Evolutionary conservation across 345 rosid species (phyloP).

Genomic region (Gossypium longicalyx): DNA sequence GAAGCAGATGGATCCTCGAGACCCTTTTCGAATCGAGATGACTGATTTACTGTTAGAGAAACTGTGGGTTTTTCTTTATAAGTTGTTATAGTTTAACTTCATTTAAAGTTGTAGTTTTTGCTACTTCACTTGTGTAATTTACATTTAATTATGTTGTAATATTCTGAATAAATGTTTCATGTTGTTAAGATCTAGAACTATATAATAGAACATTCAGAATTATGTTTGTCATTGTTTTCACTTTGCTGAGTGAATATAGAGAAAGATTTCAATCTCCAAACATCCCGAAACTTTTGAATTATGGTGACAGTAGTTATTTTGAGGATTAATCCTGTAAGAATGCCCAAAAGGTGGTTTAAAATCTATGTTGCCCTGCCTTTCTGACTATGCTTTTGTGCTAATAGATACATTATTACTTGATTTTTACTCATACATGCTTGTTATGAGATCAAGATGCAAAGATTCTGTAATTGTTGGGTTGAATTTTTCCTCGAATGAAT

Average conservation of each 20-base stretch:
- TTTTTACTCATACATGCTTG: background rate
- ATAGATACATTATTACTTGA: background rate
- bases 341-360: background rate
- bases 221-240: background rate
- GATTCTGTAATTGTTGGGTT: background rate
- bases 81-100: background rate
- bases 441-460: background rate
- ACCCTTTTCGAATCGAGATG: slow-evolving; percentile 82
- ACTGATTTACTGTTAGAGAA: slow-evolving; percentile 78
- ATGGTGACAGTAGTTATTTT: too few species aligned
- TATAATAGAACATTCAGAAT: background rate
- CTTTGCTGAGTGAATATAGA: background rate
- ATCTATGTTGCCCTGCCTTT: background rate
- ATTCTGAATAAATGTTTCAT: background rate
- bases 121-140: background rate
- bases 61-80: slow-evolving; percentile 45
- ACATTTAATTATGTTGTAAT: background rate
- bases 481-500: too few species aligned
- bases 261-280: background rate
- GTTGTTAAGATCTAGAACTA: background rate
- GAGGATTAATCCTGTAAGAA: background rate
- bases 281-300: too few species aligned
- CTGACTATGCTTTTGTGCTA: background rate
- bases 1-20: slow-evolving; percentile 83
- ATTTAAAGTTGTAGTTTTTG: background rate